Evolutionary conservation across 345 rosid genomes (phyloP).

Genomic region (Xanthoceras sorbifolium): DNA sequence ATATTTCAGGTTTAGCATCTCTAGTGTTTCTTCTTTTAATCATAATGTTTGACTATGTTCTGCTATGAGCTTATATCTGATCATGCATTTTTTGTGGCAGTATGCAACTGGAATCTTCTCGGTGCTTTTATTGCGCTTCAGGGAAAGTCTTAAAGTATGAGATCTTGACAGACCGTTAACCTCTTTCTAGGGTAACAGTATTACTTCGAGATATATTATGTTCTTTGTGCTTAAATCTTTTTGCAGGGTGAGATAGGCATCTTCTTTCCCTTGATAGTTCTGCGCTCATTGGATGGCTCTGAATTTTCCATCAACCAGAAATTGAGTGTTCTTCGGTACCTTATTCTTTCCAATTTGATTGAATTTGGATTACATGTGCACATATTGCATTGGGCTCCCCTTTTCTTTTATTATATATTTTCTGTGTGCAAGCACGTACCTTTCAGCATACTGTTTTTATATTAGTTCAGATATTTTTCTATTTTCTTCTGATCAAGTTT

Average conservation of each 20-base stretch:
- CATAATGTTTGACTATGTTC: slow-evolving; percentile 15
- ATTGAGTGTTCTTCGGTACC: slow-evolving; percentile 85
- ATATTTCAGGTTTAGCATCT: slow-evolving; percentile 79
- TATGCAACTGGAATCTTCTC: slow-evolving; percentile 96
- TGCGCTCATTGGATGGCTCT: slow-evolving; percentile 83
- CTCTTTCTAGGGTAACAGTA: neutral
- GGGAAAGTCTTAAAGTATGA: slow-evolving; percentile 97
- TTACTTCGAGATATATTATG: slow-evolving; percentile 4
- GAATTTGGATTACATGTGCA: slow-evolving; percentile 23
- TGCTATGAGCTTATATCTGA: slow-evolving; percentile 32
- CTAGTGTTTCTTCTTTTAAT: slow-evolving; percentile 19
- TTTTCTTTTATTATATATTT: neutral
- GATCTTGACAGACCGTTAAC: slow-evolving; percentile 25
- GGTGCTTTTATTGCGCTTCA: slow-evolving; percentile 81
- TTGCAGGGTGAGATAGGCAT: slow-evolving; percentile 95
- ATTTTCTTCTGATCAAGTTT: slow-evolving; percentile 19
- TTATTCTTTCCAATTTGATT: slow-evolving; percentile 23
- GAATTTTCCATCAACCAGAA: slow-evolving; percentile 77
- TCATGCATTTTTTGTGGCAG: slow-evolving; percentile 55
- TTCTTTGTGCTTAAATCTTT: slow-evolving; percentile 17
- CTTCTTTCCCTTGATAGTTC: slow-evolving; percentile 89
- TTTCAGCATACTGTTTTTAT: slow-evolving; percentile 10
- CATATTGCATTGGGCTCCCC: slow-evolving; percentile 16
- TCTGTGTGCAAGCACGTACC: neutral
- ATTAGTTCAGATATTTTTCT: slow-evolving; percentile 16